A percentile compares a stretch with the other conserved stretches of the same genome.
These are phyloP conservation scores for Yarrowia osloensis DNA, from an alignment of 805 yeast genomes.

Conservation along the genomic window DNA sequence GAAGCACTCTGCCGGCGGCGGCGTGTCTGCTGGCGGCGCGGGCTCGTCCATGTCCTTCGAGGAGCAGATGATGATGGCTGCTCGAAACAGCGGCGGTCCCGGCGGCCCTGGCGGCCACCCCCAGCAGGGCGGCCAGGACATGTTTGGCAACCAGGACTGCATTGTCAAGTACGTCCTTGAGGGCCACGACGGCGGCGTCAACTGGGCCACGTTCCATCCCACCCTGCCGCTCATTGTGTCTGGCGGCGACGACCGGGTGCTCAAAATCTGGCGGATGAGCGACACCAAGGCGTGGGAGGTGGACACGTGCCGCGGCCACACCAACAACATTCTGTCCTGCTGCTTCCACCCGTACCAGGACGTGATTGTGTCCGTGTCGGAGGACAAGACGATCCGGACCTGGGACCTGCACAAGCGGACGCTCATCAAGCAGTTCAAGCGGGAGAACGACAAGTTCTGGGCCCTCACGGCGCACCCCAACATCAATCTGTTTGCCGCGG, in stretches of 20 bases:
- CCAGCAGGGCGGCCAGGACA: conserved; percentile 64
- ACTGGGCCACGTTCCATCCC: conserved; percentile 98
- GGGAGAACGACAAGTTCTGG: conserved; percentile 96
- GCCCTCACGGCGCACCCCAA: conserved; percentile 82
- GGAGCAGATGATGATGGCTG: conserved; percentile 46
- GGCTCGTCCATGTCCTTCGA: conserved; percentile 42
- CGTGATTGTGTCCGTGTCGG: conserved; percentile 87
- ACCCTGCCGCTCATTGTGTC: conserved; percentile 91
- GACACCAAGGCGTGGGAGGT: conserved; percentile 99
- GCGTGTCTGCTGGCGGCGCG: conserved; percentile 8
- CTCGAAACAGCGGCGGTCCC: conserved; percentile 50
- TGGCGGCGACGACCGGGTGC: conserved; percentile 93
- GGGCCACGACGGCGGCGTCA: conserved; percentile 98
- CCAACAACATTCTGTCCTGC: conserved; percentile 86
- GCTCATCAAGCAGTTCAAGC: conserved; percentile 89
- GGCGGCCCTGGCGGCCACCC: conserved; percentile 12
- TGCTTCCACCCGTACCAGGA: conserved; percentile 93
- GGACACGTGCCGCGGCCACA: conserved; percentile 97
- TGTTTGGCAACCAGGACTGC: conserved; percentile 92
- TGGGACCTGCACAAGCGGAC: conserved; percentile 96
- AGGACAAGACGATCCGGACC: conserved; percentile 92
- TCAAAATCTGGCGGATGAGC: conserved; percentile 96
- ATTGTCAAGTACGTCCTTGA: conserved; percentile 93
- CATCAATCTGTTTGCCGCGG: conserved; percentile 91
- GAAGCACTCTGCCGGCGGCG: conserved; percentile 74